Percentiles rank a stretch among this genome's conserved stretches.
Evolutionary conservation across 805 yeast genomes (phyloP).

Genomic region (Kodamaea jinghongensis): DNA sequence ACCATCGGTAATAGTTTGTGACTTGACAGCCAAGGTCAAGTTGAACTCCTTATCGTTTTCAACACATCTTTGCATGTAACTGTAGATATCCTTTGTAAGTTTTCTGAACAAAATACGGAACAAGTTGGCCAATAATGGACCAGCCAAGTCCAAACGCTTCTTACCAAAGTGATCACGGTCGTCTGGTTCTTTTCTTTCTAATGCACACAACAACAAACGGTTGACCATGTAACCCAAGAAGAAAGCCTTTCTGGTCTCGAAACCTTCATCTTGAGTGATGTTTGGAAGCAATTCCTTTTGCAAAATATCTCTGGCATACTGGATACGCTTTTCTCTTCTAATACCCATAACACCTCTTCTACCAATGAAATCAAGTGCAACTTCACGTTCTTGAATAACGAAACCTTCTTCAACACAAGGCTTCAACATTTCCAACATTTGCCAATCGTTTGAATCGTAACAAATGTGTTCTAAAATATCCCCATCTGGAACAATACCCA

Average conservation of each 20-base stretch:
- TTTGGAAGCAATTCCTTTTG: constrained; percentile 97
- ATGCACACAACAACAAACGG: constrained; percentile 88
- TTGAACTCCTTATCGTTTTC: constrained; percentile 97
- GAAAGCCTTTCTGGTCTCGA: constrained; percentile 93
- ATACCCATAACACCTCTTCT: constrained; percentile 97
- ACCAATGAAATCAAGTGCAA: constrained; percentile 96
- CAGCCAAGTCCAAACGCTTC: constrained; percentile 97
- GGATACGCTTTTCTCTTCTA: constrained; percentile 95
- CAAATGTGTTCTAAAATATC: constrained; percentile 97
- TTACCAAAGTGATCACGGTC: constrained; percentile 99
- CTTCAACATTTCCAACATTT: constrained; percentile 97
- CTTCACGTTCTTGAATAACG: constrained; percentile 96
- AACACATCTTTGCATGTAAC: constrained; percentile 98
- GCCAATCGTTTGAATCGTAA: constrained; percentile 98
- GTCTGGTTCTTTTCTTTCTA: constrained; percentile 96
- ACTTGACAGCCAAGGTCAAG: constrained; percentile 92
- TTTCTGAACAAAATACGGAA: constrained; percentile 93
- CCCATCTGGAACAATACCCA: constrained; percentile 98
- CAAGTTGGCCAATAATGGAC: constrained; percentile 92
- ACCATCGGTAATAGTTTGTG: constrained; percentile 96
- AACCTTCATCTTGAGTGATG: constrained; percentile 96
- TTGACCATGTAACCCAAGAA: constrained; percentile 98
- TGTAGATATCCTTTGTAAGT: constrained; percentile 92
- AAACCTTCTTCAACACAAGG: constrained; percentile 99
- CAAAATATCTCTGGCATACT: constrained; percentile 93